Evolutionary conservation across 768 basidiomycete species (phyloP), one percentile per base, ranked within the genome.

Genomic region (Rickenella mellea): DNA sequence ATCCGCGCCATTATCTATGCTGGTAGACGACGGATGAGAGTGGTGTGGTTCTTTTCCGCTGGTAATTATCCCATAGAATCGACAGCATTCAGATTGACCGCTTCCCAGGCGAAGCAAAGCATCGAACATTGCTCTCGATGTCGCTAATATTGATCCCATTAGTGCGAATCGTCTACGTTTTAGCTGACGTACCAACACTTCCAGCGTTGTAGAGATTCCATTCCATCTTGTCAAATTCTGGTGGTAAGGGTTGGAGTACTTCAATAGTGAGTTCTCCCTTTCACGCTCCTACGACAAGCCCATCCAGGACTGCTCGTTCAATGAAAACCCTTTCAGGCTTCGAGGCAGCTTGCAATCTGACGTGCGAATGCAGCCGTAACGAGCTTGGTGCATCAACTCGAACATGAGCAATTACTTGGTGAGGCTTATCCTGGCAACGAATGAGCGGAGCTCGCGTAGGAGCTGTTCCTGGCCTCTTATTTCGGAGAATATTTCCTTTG

Each of bases 151-250:
- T 5, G 19, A 15, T 6, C 5, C 30, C 27, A 6, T 19, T 28
- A 9, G 10, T 11, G 30, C 21, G n/a, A 20, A 12, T 29, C 21
- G 25, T 35, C 5, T 32, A 35, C 21, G 25, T 5, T 7, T 17
- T 11, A 6, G 17, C 25, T n/a, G 27, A 59, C 68, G 19, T 35
- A 76, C 76, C 74, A 21, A 70, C 66, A 42, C 74, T 78, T 12
- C 78, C 78, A 0, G 78, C 77, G 51, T 76, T 61, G 39, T 77
- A 82, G 54, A 82, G 55, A 33, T 69, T 73, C 80, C 80, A 83
- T 30, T 78, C 70, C 67, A 82, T 80, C 11, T 44, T 52, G 25
- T 66, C 62, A 52, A 68, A 67, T 52, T 83, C 80, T 0, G 79
- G 78, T 1, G 80, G 80, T 10, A 74, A 70, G 4, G 71, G 71